Base-by-base conservation (phyloP, 2,329 filamentous ascomycete species). In the Pseudocercospora eumusae region DNA sequence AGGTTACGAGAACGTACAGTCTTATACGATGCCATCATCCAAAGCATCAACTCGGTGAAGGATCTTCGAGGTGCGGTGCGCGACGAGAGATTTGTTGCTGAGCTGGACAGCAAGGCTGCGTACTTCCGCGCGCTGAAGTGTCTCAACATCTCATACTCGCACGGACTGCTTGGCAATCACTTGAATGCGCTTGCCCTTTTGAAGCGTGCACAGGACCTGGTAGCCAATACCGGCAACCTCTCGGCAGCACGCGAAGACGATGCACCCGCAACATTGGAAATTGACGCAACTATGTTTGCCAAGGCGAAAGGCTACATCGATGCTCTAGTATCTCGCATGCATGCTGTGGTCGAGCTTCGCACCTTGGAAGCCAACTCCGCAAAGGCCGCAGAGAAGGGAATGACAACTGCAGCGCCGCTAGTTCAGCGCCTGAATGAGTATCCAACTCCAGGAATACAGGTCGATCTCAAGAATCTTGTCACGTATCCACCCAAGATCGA, bases 81-180 rank as follows among this genome's bases (percentile, higher is more conserved):
- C 45, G 95, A 99, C 71, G 83, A 86, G 44, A 81, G 79, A 15
- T 90, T 99, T 67, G 82, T 92, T 4, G 79, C 83, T 50, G 91
- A 95, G 74, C 80, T 99, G n/a, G 86, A 91, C 60, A 86, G 86
- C 33, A 93, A 91, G 68, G 83, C 85, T 36, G 82, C 85, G 63
- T 98, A 98, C 77, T 99, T 98, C 79, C 86, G 88, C 64, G 90
- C 95, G 9, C 81, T 98, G 59, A 96, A 93, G 88, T 93, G 87
- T 69, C 82, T 97, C 54, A 88, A 93, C 42, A 88, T 98, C 68
- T 91, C 91, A 50, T 89, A 91, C 64, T 96, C 93, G 3, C 90
- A 98, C 74, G 85, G 87, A 20, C 80, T 96, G 62, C 82, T 90
- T 23, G 86, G 86, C 27, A 87, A 89, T 57, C 83, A 86, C 23